Conservation (phyloP, 352 stramenopile genomes). For the Phytophthora palmivora region DNA sequence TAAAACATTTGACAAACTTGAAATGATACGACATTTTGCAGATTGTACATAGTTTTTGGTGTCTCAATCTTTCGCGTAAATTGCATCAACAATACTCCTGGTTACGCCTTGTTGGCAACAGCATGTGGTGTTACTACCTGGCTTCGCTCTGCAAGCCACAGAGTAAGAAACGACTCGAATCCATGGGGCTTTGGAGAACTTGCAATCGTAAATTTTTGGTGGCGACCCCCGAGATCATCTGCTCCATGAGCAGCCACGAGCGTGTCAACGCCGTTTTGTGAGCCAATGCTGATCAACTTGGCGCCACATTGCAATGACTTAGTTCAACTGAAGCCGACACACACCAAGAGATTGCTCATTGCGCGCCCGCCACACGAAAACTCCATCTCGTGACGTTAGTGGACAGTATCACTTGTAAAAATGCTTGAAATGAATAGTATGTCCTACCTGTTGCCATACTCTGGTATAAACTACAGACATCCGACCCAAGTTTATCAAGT, state of each 20-base stretch:
- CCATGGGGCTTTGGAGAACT: conserved; percentile 28
- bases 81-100: conserved; percentile 12
- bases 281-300: not conserved
- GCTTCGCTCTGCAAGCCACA: conserved; percentile 11
- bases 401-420: no score
- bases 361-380: conserved; percentile 17
- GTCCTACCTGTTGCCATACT: no score
- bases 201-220: conserved; percentile 17
- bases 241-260: conserved; percentile 20
- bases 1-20: not conserved
- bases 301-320: conserved; percentile 1
- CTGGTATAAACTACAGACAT: no score
- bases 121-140: conserved; percentile 17
- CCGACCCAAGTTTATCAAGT: conserved; percentile 83
- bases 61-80: conserved; percentile 24
- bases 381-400: conserved; percentile 1
- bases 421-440: no score
- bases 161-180: conserved; percentile 9
- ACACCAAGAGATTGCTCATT: conserved; percentile 4
- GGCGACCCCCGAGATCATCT: conserved; percentile 9
- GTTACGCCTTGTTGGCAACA: not conserved
- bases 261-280: not conserved
- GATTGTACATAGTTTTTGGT: not conserved
- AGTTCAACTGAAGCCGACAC: conserved; percentile 2
- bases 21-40: no score